Evolutionary conservation across 257 asterid genomes (phyloP).

Genomic region (Nicotiana obtusifolia): DNA sequence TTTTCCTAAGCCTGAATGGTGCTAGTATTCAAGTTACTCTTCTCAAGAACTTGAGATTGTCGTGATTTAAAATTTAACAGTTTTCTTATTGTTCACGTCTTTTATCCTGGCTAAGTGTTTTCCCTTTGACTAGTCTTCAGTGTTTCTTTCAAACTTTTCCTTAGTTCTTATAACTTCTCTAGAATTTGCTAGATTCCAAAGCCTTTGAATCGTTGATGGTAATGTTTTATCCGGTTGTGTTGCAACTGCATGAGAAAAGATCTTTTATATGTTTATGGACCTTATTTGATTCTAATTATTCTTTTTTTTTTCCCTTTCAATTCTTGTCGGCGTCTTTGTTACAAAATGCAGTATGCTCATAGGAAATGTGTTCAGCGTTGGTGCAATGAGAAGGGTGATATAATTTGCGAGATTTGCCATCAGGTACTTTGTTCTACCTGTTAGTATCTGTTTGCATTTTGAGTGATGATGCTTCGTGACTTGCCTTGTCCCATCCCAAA

Average conservation of each 20-base stretch:
- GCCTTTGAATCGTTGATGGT: background rate
- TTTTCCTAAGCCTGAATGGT: background rate
- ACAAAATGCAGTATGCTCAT: constrained; percentile 37
- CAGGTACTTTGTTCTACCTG: constrained; percentile 25
- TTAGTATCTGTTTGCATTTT: background rate
- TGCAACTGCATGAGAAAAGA: background rate
- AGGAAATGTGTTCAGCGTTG: constrained; percentile 47
- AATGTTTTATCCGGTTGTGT: background rate
- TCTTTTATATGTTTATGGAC: background rate
- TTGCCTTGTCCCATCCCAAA: background rate
- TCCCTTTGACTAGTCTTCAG: background rate
- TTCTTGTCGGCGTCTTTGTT: background rate
- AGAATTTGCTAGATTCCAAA: background rate
- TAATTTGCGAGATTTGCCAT: constrained; percentile 47
- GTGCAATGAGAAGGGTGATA: constrained; percentile 53
- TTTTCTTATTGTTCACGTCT: background rate
- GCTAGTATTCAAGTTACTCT: background rate
- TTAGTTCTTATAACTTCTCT: background rate
- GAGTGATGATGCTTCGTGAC: background rate
- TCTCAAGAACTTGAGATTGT: background rate
- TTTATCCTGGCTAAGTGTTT: background rate
- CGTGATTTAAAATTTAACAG: background rate
- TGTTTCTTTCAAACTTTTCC: background rate
- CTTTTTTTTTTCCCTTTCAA: background rate
- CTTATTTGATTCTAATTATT: background rate